These are phyloP conservation scores for Neurospora sp. DNA, from an alignment of 2,329 filamentous ascomycete genomes.

Conservation along the genomic window DNA sequence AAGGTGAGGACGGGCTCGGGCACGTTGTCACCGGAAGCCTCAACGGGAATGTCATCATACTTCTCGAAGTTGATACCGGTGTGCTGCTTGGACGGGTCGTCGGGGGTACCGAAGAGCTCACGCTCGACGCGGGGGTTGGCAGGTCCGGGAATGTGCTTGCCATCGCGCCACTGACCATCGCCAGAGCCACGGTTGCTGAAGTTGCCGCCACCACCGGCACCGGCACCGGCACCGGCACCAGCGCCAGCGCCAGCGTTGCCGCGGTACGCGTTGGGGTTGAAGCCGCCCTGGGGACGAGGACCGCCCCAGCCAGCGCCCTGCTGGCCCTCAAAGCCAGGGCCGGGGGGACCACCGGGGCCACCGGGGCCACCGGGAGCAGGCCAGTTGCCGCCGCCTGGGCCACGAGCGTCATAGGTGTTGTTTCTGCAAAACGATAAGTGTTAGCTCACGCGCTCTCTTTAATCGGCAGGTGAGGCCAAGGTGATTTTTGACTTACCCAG, in stretches of 20 bases:
- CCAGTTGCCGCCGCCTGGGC: slow-evolving; percentile 8
- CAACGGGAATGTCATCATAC: slow-evolving; percentile 98
- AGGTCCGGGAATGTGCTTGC: slow-evolving; percentile 89
- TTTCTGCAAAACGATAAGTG: slow-evolving; percentile 26
- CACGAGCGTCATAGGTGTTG: slow-evolving; percentile 35
- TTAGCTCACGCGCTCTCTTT: slow-evolving; percentile 12
- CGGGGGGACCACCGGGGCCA: slow-evolving; percentile 8
- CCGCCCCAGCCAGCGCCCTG: slow-evolving; percentile 15
- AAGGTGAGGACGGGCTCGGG: slow-evolving; percentile 87
- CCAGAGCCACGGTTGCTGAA: slow-evolving; percentile 69
- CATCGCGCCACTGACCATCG: slow-evolving; percentile 92
- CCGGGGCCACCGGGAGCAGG: slow-evolving; percentile 8
- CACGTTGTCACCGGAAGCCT: slow-evolving; percentile 88
- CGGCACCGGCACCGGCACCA: slow-evolving; percentile 14
- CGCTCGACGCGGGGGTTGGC: slow-evolving; percentile 84
- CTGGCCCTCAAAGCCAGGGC: slow-evolving; percentile 1
- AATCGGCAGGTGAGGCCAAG: slow-evolving; percentile 3
- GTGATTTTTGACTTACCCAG: slow-evolving; percentile 36
- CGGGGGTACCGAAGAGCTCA: slow-evolving; percentile 83
- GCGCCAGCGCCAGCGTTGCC: slow-evolving; percentile 29
- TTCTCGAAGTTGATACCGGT: slow-evolving; percentile 99
- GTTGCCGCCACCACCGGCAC: slow-evolving; percentile 39
- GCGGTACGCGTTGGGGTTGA: slow-evolving; percentile 56
- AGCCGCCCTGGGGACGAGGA: slow-evolving; percentile 27
- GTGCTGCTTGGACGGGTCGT: slow-evolving; percentile 91